These are phyloP conservation scores for Candida sanyaensis DNA, from an alignment of 1,139 yeast species.

Conservation along the genomic window DNA sequence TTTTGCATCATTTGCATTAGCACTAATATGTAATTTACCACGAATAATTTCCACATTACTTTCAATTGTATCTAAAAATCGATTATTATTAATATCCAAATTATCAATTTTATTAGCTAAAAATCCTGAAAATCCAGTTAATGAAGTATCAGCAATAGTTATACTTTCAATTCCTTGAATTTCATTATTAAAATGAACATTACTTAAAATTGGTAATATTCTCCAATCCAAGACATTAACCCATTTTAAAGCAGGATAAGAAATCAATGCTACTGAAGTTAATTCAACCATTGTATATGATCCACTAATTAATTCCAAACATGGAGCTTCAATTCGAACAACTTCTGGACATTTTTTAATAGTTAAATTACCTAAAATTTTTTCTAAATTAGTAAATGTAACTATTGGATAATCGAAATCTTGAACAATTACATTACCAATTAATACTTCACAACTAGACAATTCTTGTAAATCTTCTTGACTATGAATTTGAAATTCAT, in stretches of 20 bases:
- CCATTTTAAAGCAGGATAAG: conserved; percentile 52
- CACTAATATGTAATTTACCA: conserved; percentile 58
- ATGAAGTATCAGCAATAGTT: conserved; percentile 68
- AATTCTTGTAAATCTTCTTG: conserved; percentile 41
- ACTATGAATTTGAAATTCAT: conserved; percentile 15
- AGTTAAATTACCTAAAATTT: conserved; percentile 57
- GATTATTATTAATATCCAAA: conserved; percentile 68
- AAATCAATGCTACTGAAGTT: conserved; percentile 61
- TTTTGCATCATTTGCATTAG: conserved; percentile 58
- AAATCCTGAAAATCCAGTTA: conserved; percentile 63
- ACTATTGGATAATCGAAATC: conserved; percentile 51
- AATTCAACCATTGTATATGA: conserved; percentile 52
- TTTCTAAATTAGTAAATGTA: conserved; percentile 50
- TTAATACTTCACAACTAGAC: conserved; percentile 46
- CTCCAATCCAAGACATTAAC: conserved; percentile 61
- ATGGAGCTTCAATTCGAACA: conserved; percentile 57
- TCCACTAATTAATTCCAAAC: conserved; percentile 47
- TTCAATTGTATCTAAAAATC: conserved; percentile 62
- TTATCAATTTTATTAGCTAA: conserved; percentile 50
- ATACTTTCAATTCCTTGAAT: conserved; percentile 54
- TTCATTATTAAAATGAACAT: conserved; percentile 52
- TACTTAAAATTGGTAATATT: conserved; percentile 70
- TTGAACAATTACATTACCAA: conserved; percentile 52
- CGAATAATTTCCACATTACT: conserved; percentile 54
- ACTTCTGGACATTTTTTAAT: conserved; percentile 56